These are phyloP conservation scores for Phragmites australis DNA, from an alignment of 176 grass and related monocot species.

Conservation along the genomic window DNA sequence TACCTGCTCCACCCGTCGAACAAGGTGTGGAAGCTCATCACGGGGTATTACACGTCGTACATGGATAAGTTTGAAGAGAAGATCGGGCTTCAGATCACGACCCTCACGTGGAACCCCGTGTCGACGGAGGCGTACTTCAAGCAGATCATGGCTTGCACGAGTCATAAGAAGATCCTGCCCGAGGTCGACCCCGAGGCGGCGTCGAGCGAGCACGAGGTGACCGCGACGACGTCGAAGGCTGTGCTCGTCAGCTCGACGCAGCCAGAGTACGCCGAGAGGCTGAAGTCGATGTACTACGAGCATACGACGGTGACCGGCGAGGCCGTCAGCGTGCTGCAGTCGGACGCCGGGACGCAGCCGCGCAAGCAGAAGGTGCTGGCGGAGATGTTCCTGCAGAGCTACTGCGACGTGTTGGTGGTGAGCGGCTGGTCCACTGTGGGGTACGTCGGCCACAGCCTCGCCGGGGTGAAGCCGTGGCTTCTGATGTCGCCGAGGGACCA, in stretches of 20 bases:
- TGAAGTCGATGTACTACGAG: constrained; percentile 60
- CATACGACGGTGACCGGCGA: constrained; percentile 53
- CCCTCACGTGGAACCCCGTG: constrained; percentile 33
- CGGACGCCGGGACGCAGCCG: constrained; percentile 27
- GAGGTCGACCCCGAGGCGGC: constrained; percentile 31
- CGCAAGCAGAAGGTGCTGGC: constrained; percentile 47
- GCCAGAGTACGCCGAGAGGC: constrained; percentile 39
- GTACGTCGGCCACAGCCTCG: constrained; percentile 61
- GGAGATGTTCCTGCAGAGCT: constrained; percentile 74
- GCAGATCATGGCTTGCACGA: constrained; percentile 51
- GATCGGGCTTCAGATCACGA: constrained; percentile 54
- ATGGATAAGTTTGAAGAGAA: constrained; percentile 49
- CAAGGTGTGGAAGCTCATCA: constrained; percentile 60
- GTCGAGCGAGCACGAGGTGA: neutral
- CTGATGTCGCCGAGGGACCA: constrained; percentile 42
- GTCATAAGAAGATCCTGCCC: constrained; percentile 57
- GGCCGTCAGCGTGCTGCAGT: constrained; percentile 43
- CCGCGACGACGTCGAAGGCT: constrained; percentile 35
- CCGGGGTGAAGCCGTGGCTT: constrained; percentile 57
- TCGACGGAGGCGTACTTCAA: constrained; percentile 43
- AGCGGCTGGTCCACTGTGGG: constrained; percentile 58
- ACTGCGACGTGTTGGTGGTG: constrained; percentile 56
- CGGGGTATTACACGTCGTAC: constrained; percentile 54
- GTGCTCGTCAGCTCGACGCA: constrained; percentile 55
- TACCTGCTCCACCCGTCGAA: constrained; percentile 84